These are phyloP conservation scores for Phalaenopsis aphrodite DNA, from an alignment of 106 monocot species.

Conservation along the genomic window DNA sequence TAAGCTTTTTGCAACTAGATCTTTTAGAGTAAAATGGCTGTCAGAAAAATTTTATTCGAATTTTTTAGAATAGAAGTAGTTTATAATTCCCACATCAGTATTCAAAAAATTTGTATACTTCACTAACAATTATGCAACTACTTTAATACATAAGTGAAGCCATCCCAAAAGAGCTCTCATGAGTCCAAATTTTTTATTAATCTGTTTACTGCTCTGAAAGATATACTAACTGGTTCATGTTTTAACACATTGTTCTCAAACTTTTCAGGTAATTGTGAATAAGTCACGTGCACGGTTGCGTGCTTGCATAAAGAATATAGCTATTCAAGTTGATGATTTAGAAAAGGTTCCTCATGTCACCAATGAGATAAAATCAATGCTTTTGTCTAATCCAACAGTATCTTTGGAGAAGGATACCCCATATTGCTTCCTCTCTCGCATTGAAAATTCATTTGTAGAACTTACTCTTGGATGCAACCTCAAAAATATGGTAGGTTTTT, in stretches of 20 bases:
- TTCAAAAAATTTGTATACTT: too few relatives aligned
- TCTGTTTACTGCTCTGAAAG: not conserved
- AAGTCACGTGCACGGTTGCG: constrained; percentile 80
- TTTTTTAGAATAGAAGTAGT: too few relatives aligned
- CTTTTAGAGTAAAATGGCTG: too few relatives aligned
- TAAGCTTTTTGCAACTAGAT: too few relatives aligned
- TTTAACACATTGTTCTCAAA: not conserved
- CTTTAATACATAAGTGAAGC: too few relatives aligned
- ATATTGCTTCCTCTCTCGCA: constrained; percentile 71
- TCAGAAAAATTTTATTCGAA: too few relatives aligned
- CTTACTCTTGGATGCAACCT: constrained; percentile 86
- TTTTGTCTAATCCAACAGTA: constrained; percentile 49
- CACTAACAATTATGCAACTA: too few relatives aligned
- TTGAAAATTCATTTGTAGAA: constrained; percentile 69
- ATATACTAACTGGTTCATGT: not conserved
- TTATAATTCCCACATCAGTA: too few relatives aligned
- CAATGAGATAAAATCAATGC: constrained; percentile 52
- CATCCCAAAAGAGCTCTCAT: not conserved
- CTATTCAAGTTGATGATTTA: constrained; percentile 52
- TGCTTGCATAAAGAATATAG: constrained; percentile 52
- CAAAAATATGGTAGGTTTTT: constrained; percentile 50
- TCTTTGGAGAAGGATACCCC: constrained; percentile 60
- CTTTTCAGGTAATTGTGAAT: constrained; percentile 75
- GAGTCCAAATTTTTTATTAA: not conserved
- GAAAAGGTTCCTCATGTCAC: constrained; percentile 70